Evolutionary conservation across 2,329 filamentous ascomycete genomes (phyloP).

Genomic region (Neodidymelliopsis sp.): DNA sequence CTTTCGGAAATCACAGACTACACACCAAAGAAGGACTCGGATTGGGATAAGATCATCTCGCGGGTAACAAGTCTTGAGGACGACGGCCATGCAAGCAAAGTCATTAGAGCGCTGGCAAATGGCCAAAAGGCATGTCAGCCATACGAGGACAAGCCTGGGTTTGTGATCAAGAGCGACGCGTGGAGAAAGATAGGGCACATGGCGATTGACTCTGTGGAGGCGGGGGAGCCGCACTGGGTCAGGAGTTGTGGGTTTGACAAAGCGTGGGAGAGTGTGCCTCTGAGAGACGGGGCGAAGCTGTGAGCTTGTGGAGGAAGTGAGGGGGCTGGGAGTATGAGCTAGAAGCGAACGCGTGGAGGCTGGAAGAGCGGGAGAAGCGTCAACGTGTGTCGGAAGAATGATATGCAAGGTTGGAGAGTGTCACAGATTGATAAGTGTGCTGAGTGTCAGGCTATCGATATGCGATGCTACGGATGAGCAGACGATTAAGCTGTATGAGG

Average conservation of each 20-base stretch:
- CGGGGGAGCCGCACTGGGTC: constrained; percentile 64
- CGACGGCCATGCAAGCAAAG: constrained; percentile 83
- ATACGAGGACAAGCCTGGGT: constrained; percentile 54
- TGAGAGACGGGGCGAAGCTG: constrained; percentile 34
- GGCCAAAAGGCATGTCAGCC: constrained; percentile 62
- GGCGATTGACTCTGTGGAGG: constrained; percentile 68
- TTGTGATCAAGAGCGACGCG: constrained; percentile 62
- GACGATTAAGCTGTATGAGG: neutral
- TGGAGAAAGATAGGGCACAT: constrained; percentile 70
- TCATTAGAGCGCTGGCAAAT: constrained; percentile 73
- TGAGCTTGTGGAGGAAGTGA: constrained; percentile 16
- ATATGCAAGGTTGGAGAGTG: constrained; percentile 7
- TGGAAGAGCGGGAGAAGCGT: constrained; percentile 15
- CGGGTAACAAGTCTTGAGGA: constrained; percentile 63
- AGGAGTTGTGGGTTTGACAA: constrained; percentile 68
- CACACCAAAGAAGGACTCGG: constrained; percentile 52
- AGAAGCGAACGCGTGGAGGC: constrained; percentile 8
- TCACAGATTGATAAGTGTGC: neutral
- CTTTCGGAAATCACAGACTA: constrained; percentile 68
- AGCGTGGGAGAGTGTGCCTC: constrained; percentile 64
- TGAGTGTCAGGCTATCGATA: constrained; percentile 6
- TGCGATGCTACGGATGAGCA: constrained; percentile 6
- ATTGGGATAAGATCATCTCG: constrained; percentile 55
- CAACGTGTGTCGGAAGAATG: neutral
- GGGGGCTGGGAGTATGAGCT: neutral